A percentile compares a stretch with the other conserved stretches of the same genome.
Conservation (phyloP, 441 rosid species). For the Euphorbia celastroides region DNA sequence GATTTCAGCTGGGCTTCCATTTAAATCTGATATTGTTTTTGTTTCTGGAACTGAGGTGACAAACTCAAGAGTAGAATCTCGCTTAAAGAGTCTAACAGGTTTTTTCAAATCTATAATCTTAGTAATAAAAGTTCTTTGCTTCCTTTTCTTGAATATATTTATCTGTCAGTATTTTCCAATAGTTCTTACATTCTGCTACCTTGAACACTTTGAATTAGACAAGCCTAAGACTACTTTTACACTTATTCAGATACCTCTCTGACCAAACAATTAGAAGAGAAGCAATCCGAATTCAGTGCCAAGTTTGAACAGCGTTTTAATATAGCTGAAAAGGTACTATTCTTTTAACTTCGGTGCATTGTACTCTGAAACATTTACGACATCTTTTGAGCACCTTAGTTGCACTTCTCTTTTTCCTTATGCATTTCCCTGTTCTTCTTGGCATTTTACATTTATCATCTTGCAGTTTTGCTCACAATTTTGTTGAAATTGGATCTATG, state of each 20-base stretch:
- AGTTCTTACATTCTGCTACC: neutral
- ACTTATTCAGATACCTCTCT: conserved; percentile 44
- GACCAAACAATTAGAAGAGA: conserved; percentile 49
- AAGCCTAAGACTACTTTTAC: conserved; percentile 1
- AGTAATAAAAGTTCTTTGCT: conserved; percentile 5
- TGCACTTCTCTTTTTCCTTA: conserved; percentile 7
- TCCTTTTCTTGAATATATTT: conserved; percentile 4
- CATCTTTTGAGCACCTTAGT: conserved; percentile 1
- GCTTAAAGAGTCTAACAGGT: conserved; percentile 81
- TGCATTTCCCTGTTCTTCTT: neutral
- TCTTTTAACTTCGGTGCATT: conserved; percentile 2
- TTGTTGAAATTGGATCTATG: neutral
- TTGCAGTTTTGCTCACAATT: neutral
- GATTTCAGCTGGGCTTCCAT: conserved; percentile 78
- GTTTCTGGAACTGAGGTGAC: conserved; percentile 56
- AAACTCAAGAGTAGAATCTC: conserved; percentile 55
- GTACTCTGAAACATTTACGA: neutral
- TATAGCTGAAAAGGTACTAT: conserved; percentile 59
- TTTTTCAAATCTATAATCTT: conserved; percentile 18
- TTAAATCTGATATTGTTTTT: conserved; percentile 70
- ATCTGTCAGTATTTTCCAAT: neutral
- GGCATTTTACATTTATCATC: neutral
- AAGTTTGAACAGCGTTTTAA: conserved; percentile 61
- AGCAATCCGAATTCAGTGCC: conserved; percentile 62
- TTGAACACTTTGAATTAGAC: neutral